Conservation (phyloP, 805 yeast genomes). For the Kuraishia hungarica region DNA sequence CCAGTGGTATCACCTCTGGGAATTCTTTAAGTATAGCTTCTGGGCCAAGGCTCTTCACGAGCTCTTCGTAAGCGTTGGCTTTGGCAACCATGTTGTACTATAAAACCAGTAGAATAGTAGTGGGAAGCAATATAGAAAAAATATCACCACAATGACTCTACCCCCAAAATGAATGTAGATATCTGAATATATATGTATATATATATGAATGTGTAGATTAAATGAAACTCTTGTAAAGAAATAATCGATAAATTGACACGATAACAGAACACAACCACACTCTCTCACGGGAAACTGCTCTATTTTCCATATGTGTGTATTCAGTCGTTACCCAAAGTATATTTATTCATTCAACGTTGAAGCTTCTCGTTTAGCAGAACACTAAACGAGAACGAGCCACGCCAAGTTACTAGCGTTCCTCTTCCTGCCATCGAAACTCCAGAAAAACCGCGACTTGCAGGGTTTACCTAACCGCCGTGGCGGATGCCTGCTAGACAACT, state of each 20-base stretch:
- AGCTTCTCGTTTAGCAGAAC: neutral
- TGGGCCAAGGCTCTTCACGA: constrained; percentile 43
- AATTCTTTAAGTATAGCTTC: constrained; percentile 48
- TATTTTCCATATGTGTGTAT: too few relatives aligned
- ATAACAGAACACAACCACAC: too few relatives aligned
- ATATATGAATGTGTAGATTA: too few relatives aligned
- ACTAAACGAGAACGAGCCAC: neutral
- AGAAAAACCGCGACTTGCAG: neutral
- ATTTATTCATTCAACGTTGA: neutral
- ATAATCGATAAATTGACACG: too few relatives aligned
- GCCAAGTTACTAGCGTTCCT: neutral
- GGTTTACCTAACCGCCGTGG: neutral
- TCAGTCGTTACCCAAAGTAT: too few relatives aligned
- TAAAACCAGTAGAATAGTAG: too few relatives aligned
- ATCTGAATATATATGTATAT: too few relatives aligned
- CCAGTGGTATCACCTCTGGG: constrained; percentile 61
- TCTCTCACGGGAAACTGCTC: too few relatives aligned
- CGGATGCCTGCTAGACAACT: neutral
- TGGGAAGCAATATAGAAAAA: too few relatives aligned
- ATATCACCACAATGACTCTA: neutral
- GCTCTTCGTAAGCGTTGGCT: constrained; percentile 28
- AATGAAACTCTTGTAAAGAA: too few relatives aligned
- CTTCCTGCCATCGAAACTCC: neutral
- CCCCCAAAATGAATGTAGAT: too few relatives aligned
- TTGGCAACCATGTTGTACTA: neutral